Evolutionary conservation across 306 rosid genomes (phyloP).

Genomic region (Notholithocarpus densiflorus): DNA sequence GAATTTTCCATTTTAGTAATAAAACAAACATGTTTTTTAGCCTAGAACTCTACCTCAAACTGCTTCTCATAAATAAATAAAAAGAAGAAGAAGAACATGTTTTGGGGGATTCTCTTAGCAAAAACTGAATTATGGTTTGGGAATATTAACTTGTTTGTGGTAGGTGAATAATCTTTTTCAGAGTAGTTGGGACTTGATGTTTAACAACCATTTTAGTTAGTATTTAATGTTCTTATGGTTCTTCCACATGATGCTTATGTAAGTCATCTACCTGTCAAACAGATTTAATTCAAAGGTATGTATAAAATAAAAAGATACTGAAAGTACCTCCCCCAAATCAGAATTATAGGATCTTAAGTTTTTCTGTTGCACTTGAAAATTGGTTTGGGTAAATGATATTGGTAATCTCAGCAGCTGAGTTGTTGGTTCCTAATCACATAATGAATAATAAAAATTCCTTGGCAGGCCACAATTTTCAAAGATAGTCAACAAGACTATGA

Average conservation of each 20-base stretch:
- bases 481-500: constrained; percentile 44
- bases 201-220: too few species aligned
- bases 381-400: background rate
- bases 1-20: background rate
- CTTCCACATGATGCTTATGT: too few species aligned
- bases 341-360: background rate
- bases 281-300: too few species aligned
- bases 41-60: too few species aligned
- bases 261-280: too few species aligned
- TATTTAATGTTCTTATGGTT: too few species aligned
- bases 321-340: background rate
- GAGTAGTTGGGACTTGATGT: too few species aligned
- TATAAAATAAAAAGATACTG: too few species aligned
- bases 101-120: background rate
- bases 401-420: background rate
- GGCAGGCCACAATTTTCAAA: constrained; percentile 55
- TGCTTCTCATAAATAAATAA: too few species aligned
- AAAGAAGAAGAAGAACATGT: too few species aligned
- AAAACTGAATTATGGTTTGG: background rate
- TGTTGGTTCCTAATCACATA: background rate
- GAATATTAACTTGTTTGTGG: background rate
- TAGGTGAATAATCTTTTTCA: background rate
- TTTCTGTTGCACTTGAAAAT: background rate
- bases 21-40: background rate
- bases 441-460: background rate